These are phyloP conservation scores for Neurospora tetrasperma DNA, from an alignment of 495 filamentous ascomycete species.

Conservation along the genomic window DNA sequence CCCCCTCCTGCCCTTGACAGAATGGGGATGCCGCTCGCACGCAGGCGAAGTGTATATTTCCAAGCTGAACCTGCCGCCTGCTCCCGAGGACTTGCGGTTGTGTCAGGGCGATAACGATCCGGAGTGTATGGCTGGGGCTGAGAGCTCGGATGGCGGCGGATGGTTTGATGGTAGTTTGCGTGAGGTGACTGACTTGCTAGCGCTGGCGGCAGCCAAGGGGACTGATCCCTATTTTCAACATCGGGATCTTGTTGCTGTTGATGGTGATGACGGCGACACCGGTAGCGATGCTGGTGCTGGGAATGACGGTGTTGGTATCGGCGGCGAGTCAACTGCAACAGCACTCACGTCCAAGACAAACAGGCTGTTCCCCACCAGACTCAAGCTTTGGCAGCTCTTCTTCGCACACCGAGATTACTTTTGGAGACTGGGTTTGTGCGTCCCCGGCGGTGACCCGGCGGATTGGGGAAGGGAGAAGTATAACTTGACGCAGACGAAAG, in stretches of 20 bases:
- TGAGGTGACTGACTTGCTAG: slow-evolving; percentile 1
- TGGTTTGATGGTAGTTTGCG: neutral
- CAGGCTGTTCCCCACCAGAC: slow-evolving; percentile 45
- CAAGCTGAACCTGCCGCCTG: slow-evolving; percentile 56
- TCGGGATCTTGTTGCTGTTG: neutral
- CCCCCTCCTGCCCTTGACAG: slow-evolving; percentile 69
- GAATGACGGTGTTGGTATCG: neutral
- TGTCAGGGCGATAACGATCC: slow-evolving; percentile 65
- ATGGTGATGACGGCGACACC: neutral
- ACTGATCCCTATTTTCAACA: slow-evolving; percentile 4
- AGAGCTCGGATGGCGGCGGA: slow-evolving; percentile 20
- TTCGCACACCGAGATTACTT: slow-evolving; percentile 96
- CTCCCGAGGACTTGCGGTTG: slow-evolving; percentile 50
- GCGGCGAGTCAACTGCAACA: neutral
- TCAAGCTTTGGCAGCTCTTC: slow-evolving; percentile 81
- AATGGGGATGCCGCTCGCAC: slow-evolving; percentile 84
- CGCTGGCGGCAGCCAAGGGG: slow-evolving; percentile 9
- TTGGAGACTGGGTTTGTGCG: slow-evolving; percentile 80
- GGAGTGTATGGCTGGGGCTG: slow-evolving; percentile 55
- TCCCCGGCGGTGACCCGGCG: slow-evolving; percentile 69
- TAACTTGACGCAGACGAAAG: slow-evolving; percentile 11
- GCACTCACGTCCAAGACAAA: neutral
- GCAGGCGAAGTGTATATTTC: slow-evolving; percentile 79
- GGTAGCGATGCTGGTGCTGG: neutral
- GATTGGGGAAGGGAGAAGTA: slow-evolving; percentile 50